Base-by-base conservation (phyloP, 2,329 filamentous ascomycete species). In the Penicillium sp. region DNA sequence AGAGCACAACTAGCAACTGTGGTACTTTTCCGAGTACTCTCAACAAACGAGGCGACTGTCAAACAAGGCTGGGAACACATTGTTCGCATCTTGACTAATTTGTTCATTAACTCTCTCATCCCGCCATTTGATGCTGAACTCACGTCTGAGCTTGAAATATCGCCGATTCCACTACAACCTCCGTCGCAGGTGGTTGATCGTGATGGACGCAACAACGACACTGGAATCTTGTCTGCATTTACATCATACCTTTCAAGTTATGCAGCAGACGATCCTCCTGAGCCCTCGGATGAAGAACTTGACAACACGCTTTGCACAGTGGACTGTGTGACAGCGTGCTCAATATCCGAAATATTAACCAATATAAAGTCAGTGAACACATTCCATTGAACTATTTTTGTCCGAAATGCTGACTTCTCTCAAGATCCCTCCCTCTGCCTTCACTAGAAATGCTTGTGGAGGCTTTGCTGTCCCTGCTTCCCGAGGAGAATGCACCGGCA, bases 191-290 rank as follows among this genome's bases (percentile, higher is more conserved):
- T 97, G 45, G 92, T 99, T 61, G 94, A 97, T 70, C 86, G 93
- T 53, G 91, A 87, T 53, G 81, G 89, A 39, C 89, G 90, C 60
- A 80, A 86, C 32, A 84, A 81, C 54, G 94, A 99, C 27, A 86
- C 86, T 2, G 91, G 94, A 6, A 83, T 99, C 46, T 91, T 99
- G 70, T 96, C 92, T 4, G 91, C 93, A 1, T 90, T 99, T 66
- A 95, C 93, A 0, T 96, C 90, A 5, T 99, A 97, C 67, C 91
- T 99, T 30, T 96, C 92, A n/a, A 97, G 93, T 71, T 97, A 99
- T 70, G 94, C 95, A 39, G 95, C 94, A 10, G 94, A 97, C 72
- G 94, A 99, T 68, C 94, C 94, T 11, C 94, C 94, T 0, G 94
- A 99, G 75, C 94, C 94, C 2, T 97, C 94, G 1, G 91, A 97